phyloP scores from a whole-genome alignment of 805 yeast genomes.

The Naumovozyma dairenensis region DNA sequence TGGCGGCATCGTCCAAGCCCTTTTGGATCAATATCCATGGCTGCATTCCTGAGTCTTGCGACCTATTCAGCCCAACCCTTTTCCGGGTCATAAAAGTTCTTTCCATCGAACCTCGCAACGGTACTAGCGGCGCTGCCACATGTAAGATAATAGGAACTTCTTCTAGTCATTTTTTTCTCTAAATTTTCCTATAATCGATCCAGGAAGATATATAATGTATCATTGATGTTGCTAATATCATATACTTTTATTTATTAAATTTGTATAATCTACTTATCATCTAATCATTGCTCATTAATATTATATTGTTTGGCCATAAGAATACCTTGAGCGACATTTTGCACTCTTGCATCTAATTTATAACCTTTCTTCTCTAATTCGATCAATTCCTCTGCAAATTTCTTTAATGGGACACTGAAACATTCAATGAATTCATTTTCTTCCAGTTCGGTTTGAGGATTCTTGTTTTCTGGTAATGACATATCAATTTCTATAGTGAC shows the following conservation, averaged over 20 bases:
- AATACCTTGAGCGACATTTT: conserved; percentile 77
- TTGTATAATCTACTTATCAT: too few species aligned
- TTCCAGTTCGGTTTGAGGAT: conserved; percentile 70
- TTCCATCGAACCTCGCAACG: background rate
- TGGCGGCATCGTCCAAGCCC: too few species aligned
- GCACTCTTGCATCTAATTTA: conserved; percentile 77
- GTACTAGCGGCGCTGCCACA: background rate
- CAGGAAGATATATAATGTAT: too few species aligned
- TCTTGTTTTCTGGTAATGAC: conserved; percentile 48
- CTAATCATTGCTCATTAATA: conserved; percentile 3
- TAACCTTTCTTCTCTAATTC: conserved; percentile 55
- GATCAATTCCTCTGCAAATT: conserved; percentile 45
- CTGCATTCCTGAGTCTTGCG: too few species aligned
- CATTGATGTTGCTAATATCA: too few species aligned
- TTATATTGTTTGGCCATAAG: conserved; percentile 39
- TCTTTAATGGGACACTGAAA: conserved; percentile 57
- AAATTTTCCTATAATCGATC: too few species aligned
- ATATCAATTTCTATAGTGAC: conserved; percentile 75
- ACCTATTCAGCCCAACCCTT: too few species aligned
- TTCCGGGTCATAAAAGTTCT: too few species aligned
- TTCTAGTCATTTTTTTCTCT: too few species aligned
- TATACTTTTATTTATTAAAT: background rate
- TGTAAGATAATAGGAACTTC: too few species aligned
- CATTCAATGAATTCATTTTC: conserved; percentile 89
- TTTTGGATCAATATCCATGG: too few species aligned